phyloP scores from a whole-genome alignment of 1,139 yeast genomes.

The Yamadazyma diospyri region DNA sequence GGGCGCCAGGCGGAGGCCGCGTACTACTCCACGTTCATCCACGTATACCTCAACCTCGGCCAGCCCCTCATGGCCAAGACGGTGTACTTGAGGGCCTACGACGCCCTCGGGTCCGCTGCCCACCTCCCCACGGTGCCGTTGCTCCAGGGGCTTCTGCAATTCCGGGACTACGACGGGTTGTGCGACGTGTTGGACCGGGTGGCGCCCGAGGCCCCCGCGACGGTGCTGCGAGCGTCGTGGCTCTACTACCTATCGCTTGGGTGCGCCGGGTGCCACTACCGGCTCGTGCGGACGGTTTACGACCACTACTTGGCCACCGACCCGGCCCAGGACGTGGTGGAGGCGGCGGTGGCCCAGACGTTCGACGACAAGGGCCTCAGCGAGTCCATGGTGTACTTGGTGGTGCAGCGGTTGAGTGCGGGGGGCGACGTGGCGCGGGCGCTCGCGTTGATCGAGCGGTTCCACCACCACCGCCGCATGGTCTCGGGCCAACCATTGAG shows the following conservation, averaged over 20 bases:
- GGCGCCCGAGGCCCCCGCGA: conserved; percentile 4
- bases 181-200: conserved; percentile 14
- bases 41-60: conserved; percentile 21
- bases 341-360: conserved; percentile 8
- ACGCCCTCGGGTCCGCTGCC: background rate
- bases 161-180: conserved; percentile 21
- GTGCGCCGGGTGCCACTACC: conserved; percentile 22
- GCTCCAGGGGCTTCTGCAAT: conserved; percentile 12
- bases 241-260: conserved; percentile 22
- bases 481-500: conserved; percentile 32
- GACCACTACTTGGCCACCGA: conserved; percentile 29
- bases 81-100: conserved; percentile 14
- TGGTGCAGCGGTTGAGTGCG: conserved; percentile 30
- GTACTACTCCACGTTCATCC: conserved; percentile 24
- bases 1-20: background rate
- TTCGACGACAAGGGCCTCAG: conserved; percentile 9
- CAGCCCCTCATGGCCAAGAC: conserved; percentile 25
- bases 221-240: conserved; percentile 19
- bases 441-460: conserved; percentile 33
- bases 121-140: conserved; percentile 17
- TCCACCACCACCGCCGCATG: conserved; percentile 30
- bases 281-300: conserved; percentile 27
- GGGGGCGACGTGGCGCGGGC: conserved; percentile 40
- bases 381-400: conserved; percentile 13
- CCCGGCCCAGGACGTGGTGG: conserved; percentile 19